Conservation (phyloP, 352 stramenopile genomes). For the Plasmopara muralis region DNA sequence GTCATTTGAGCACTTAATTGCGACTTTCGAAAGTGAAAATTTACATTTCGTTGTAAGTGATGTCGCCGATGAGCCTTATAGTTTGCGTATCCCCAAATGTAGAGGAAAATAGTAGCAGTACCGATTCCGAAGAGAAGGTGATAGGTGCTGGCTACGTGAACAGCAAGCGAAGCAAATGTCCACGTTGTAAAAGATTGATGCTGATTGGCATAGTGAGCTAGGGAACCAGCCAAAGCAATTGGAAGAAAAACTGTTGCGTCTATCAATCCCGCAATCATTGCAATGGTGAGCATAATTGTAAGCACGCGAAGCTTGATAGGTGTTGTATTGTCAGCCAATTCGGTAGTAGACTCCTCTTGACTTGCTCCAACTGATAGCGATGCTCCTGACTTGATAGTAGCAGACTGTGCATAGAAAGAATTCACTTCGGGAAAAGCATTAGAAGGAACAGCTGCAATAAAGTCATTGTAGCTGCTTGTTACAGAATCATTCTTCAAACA, state of each 20-base stretch:
- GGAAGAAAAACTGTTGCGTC: conserved; percentile 53
- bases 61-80: conserved; percentile 35
- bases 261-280: conserved; percentile 24
- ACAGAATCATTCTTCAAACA: neutral
- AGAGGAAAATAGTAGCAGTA: conserved; percentile 30
- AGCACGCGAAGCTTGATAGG: conserved; percentile 18
- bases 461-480: conserved; percentile 4
- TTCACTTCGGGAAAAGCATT: conserved; percentile 3
- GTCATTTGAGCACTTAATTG: conserved; percentile 22
- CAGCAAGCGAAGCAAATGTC: conserved; percentile 23
- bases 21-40: conserved; percentile 17
- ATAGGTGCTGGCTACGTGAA: conserved; percentile 32
- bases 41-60: conserved; percentile 10
- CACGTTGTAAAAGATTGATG: conserved; percentile 30
- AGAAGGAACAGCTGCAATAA: conserved; percentile 2
- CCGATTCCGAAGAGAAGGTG: conserved; percentile 41
- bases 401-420: neutral
- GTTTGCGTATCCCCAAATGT: conserved; percentile 51
- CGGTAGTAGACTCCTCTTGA: conserved; percentile 1
- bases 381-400: conserved; percentile 1
- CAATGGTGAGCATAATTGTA: conserved; percentile 29
- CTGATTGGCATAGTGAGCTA: conserved; percentile 27
- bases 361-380: neutral
- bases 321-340: conserved; percentile 6
- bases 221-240: conserved; percentile 37